phyloP scores from a whole-genome alignment of 345 rosid species.

The Hibiscus mutabilis region DNA sequence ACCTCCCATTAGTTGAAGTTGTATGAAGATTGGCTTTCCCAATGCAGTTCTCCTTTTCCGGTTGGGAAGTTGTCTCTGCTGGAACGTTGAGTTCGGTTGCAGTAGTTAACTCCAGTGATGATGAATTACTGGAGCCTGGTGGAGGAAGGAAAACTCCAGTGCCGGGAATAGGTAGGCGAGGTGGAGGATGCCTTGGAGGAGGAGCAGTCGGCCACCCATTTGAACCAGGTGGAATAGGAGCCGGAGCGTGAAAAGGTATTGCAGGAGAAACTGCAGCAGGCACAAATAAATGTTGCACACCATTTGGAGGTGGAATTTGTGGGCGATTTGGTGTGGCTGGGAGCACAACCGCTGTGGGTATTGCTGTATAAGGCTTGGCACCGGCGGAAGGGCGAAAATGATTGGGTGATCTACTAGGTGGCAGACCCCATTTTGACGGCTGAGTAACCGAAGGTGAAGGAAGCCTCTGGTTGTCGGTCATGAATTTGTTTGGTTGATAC shows the following conservation, averaged over 20 bases:
- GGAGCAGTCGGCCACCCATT: constrained; percentile 52
- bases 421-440: constrained; percentile 53
- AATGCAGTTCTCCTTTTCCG: constrained; percentile 19
- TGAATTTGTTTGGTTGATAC: constrained; percentile 44
- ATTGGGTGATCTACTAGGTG: constrained; percentile 46
- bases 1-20: constrained; percentile 21
- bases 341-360: constrained; percentile 39
- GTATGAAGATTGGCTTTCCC: constrained; percentile 19
- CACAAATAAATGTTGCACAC: constrained; percentile 45
- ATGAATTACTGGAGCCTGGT: constrained; percentile 36
- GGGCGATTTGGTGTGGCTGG: constrained; percentile 50
- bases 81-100: constrained; percentile 16
- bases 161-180: constrained; percentile 65
- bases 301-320: constrained; percentile 48
- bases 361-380: constrained; percentile 48
- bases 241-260: constrained; percentile 51
- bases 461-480: constrained; percentile 30
- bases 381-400: constrained; percentile 43
- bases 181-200: constrained; percentile 56
- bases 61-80: constrained; percentile 18
- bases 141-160: constrained; percentile 98
- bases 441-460: constrained; percentile 27
- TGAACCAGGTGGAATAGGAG: constrained; percentile 50
- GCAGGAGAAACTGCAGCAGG: constrained; percentile 42
- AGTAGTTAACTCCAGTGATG: constrained; percentile 24